Percentiles rank a stretch among this genome's conserved stretches.
Evolutionary conservation across 306 rosid species (phyloP).

Genomic region (Cotoneaster glaucophyllus): DNA sequence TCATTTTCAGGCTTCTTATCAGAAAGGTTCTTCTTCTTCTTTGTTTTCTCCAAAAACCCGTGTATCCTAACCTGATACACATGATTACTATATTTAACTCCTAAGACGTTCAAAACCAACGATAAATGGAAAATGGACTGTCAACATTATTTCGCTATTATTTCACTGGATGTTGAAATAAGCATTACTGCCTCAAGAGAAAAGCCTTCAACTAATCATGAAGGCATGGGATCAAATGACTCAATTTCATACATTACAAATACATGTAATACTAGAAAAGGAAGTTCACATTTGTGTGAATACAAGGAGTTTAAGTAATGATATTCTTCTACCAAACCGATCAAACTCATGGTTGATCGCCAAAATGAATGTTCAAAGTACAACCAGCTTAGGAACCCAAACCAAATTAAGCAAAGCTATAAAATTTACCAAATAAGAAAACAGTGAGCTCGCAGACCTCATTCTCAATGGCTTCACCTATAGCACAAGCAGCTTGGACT

Average conservation of each 20-base stretch:
- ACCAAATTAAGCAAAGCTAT: no score
- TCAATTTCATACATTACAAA: background rate
- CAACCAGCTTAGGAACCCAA: background rate
- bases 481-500: constrained; percentile 64
- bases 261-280: background rate
- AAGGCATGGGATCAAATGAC: background rate
- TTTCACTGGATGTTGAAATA: background rate
- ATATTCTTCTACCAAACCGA: no score
- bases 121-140: constrained; percentile 11
- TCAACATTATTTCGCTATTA: background rate
- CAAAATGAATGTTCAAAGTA: background rate
- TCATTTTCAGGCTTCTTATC: constrained; percentile 29
- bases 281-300: background rate
- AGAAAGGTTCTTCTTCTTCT: constrained; percentile 26
- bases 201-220: background rate
- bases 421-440: background rate
- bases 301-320: background rate
- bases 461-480: constrained; percentile 89
- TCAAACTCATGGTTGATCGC: no score
- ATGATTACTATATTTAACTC: constrained; percentile 7
- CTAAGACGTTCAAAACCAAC: background rate
- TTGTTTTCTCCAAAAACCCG: constrained; percentile 54
- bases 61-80: constrained; percentile 66
- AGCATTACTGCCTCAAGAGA: background rate
- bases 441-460: constrained; percentile 47